Conservation (phyloP, 768 basidiomycete species). For the Suillus ampliporus region DNA sequence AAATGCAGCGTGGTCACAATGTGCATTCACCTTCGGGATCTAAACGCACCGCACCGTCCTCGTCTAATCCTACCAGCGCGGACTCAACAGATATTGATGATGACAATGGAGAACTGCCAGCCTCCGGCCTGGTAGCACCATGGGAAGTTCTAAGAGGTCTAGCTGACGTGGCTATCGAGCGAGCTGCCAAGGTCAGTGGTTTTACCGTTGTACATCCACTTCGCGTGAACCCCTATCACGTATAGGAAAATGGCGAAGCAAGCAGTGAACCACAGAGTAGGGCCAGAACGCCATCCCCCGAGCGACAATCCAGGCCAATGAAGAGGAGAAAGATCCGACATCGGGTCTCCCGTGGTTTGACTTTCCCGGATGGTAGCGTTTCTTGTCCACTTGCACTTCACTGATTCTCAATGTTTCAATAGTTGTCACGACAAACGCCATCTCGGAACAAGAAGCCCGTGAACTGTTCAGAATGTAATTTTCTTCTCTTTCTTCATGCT, state of each 20-base stretch:
- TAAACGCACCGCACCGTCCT: constrained; percentile 65
- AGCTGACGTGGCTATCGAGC: constrained; percentile 81
- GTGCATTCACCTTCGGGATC: constrained; percentile 42
- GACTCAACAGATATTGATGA: constrained; percentile 88
- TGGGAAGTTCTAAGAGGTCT: constrained; percentile 85
- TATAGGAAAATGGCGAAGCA: constrained; percentile 74
- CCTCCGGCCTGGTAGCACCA: constrained; percentile 82
- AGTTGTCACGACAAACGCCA: constrained; percentile 87
- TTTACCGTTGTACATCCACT: neutral
- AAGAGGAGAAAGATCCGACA: constrained; percentile 79
- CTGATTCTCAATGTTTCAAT: constrained; percentile 15
- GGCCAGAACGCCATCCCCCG: constrained; percentile 73
- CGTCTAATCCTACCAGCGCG: constrained; percentile 75
- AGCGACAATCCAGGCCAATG: constrained; percentile 66
- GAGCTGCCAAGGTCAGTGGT: constrained; percentile 70
- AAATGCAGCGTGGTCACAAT: constrained; percentile 34
- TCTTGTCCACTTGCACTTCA: neutral
- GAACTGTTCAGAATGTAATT: constrained; percentile 83
- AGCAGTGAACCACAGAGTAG: constrained; percentile 79
- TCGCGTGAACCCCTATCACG: constrained; percentile 12
- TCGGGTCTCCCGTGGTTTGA: constrained; percentile 57
- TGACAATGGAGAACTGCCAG: constrained; percentile 79
- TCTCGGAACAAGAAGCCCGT: constrained; percentile 82
- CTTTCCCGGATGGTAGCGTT: constrained; percentile 76
- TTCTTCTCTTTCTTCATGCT: constrained; percentile 6